Conservation (phyloP, 1,284 basidiomycete genomes). For the Salmacisia buchloeana region DNA sequence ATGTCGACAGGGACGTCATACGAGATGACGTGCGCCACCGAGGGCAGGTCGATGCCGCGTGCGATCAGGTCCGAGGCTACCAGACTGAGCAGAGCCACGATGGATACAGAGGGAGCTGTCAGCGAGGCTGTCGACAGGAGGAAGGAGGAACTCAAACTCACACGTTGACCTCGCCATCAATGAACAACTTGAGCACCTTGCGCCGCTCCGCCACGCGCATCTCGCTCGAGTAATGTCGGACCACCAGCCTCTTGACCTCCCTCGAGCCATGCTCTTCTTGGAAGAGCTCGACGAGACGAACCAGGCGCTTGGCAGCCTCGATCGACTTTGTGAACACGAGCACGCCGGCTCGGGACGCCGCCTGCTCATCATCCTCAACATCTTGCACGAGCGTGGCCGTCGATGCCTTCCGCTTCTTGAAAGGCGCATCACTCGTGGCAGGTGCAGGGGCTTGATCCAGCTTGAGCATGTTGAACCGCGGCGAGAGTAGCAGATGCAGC, state of each 20-base stretch:
- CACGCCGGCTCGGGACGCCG: neutral
- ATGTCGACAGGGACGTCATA: slow-evolving; percentile 96
- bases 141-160: slow-evolving; percentile 56
- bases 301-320: slow-evolving; percentile 77
- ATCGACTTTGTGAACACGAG: slow-evolving; percentile 94
- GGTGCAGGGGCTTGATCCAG: neutral
- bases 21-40: slow-evolving; percentile 83
- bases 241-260: slow-evolving; percentile 50
- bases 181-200: slow-evolving; percentile 72
- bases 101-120: neutral
- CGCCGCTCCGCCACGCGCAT: slow-evolving; percentile 69
- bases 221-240: slow-evolving; percentile 73
- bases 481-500: slow-evolving; percentile 70
- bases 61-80: slow-evolving; percentile 93
- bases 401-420: neutral
- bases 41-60: slow-evolving; percentile 89
- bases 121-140: neutral
- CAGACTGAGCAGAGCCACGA: slow-evolving; percentile 58
- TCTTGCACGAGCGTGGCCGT: neutral
- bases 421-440: neutral
- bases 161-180: slow-evolving; percentile 74
- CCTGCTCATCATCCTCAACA: neutral
- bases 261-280: slow-evolving; percentile 51
- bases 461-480: slow-evolving; percentile 4
- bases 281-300: slow-evolving; percentile 76